Base-by-base conservation (phyloP, 2,329 filamentous ascomycete species). In the Xylariaceae sp. region DNA sequence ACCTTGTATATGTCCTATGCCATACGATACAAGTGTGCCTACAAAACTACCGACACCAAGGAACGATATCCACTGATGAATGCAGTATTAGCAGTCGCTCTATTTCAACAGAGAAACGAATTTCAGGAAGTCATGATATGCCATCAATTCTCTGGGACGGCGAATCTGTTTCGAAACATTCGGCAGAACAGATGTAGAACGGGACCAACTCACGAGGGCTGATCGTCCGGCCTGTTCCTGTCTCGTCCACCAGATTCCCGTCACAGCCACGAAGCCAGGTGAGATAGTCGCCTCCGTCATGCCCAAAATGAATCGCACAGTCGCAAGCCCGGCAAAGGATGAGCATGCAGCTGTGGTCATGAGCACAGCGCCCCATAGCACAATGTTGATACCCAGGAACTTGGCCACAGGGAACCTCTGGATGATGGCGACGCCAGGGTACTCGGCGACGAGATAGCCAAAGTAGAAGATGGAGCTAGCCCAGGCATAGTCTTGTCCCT, bases 361-460 rank as follows among this genome's bases (percentile, higher is more conserved):
- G 4, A 57, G 37, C 9, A 55, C 54, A 3, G 56, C 49, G 1
- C 69, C 69, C 70, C 71, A 73, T 18, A 65, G 52, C 4, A 66
- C 50, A 18, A 65, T 56, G 41, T 64, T 64, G 9, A 52, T 50
- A 0, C 63, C 63, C 4, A 65, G 53, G 39, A 62, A 63, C 31
- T 63, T 65, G 33, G 52, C 63, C 4, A 64, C 44, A n/a, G 61
- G 62, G 4, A 63, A 52, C 38, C 52, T 37, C 45, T 60, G 55
- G 30, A 64, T 46, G 19, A 61, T 40, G 38, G 55, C 53, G 4
- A 63, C 63, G 24, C 67, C 65, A 1, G 67, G 66, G 40, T 67
- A 69, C 31, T 73, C 69, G 2, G 66, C 68, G 0, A 63, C 52
- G 3, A 74, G 54, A 34, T 67, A 68, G 8, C 55, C 54, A 33